A percentile compares a stretch with the other conserved stretches of the same genome.
phyloP scores from a whole-genome alignment of 1,284 basidiomycete genomes.

The Grifola frondosa region DNA sequence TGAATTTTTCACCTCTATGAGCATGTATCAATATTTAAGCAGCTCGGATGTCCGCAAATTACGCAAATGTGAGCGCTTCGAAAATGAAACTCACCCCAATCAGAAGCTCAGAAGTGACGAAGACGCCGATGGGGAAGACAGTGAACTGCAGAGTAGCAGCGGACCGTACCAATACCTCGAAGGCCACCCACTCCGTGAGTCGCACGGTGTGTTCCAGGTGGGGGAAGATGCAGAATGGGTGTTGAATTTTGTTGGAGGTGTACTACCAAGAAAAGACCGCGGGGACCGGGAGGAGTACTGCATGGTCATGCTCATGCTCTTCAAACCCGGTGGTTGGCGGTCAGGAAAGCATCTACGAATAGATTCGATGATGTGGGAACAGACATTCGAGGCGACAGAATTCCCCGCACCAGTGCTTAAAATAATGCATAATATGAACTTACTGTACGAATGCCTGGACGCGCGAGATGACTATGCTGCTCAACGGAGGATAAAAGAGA shows the following conservation, averaged over 20 bases:
- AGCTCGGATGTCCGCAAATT: too few relatives aligned
- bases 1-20: too few relatives aligned
- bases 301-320: not conserved
- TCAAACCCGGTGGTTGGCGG: constrained; percentile 9
- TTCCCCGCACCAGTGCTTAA: not conserved
- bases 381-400: not conserved
- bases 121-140: too few relatives aligned
- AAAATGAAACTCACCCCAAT: not conserved
- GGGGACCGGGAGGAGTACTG: not conserved
- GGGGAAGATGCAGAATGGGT: not conserved
- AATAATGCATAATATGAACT: constrained; percentile 4
- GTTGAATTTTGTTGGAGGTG: constrained; percentile 1
- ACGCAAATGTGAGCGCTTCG: too few relatives aligned
- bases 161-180: not conserved
- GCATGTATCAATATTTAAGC: too few relatives aligned
- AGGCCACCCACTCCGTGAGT: not conserved
- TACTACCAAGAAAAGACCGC: not conserved
- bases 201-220: not conserved
- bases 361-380: not conserved
- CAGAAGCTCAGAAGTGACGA: not conserved
- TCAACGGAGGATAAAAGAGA: constrained; percentile 1
- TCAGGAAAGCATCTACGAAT: constrained; percentile 1
- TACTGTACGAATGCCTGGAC: constrained; percentile 6
- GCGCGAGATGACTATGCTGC: constrained; percentile 6
- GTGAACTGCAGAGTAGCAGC: too few relatives aligned